phyloP scores from a whole-genome alignment of 768 basidiomycete species.

The Hypholoma sublateritium region DNA sequence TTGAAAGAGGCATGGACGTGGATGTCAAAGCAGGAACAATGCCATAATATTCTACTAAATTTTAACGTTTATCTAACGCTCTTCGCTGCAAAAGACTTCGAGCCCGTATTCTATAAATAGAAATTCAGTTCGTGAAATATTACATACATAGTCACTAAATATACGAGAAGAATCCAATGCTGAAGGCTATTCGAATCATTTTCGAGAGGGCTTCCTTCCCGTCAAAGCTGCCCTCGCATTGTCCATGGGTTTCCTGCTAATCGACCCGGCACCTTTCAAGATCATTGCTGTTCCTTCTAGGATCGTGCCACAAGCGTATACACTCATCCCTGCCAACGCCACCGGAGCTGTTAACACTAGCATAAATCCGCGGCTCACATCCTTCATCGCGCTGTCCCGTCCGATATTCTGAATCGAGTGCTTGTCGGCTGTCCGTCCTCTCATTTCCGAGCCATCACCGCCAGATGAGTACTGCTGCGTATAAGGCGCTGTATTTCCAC shows the following conservation, averaged over 20 bases:
- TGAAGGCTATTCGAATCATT: background rate
- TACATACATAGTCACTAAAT: too few species aligned
- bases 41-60: too few species aligned
- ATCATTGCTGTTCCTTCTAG: background rate
- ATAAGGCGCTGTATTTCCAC: too few species aligned
- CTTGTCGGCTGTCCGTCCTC: background rate
- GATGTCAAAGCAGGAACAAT: too few species aligned
- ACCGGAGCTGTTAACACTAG: constrained; percentile 11
- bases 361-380: background rate
- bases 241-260: background rate
- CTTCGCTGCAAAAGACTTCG: too few species aligned
- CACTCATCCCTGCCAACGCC: constrained; percentile 16
- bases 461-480: background rate
- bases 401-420: background rate
- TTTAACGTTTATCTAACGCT: too few species aligned
- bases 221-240: background rate
- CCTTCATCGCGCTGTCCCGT: background rate
- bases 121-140: too few species aligned
- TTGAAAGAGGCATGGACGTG: too few species aligned
- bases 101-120: too few species aligned
- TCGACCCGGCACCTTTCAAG: background rate
- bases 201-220: background rate
- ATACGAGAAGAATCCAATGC: too few species aligned
- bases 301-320: background rate
- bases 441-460: background rate